These are phyloP conservation scores for Monosporozyma aerobia DNA, from an alignment of 805 yeast genomes.

Conservation along the genomic window DNA sequence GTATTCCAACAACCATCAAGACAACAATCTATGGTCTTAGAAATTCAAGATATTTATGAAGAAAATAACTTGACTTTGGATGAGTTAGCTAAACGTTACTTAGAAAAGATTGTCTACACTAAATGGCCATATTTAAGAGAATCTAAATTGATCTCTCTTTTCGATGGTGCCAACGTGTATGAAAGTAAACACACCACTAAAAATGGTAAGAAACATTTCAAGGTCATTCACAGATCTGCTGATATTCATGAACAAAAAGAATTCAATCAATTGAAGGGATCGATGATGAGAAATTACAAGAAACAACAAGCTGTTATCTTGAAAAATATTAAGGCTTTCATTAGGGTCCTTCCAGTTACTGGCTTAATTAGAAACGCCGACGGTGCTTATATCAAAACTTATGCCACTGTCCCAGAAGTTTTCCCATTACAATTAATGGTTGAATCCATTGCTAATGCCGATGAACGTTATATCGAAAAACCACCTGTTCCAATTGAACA, in stretches of 20 bases:
- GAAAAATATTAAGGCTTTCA: constrained; percentile 46
- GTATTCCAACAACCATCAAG: constrained; percentile 82
- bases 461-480: constrained; percentile 60
- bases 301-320: constrained; percentile 54
- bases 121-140: constrained; percentile 91
- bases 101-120: constrained; percentile 58
- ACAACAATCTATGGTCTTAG: constrained; percentile 70
- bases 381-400: constrained; percentile 79
- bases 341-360: constrained; percentile 62
- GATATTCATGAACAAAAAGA: constrained; percentile 40
- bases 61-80: constrained; percentile 43
- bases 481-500: constrained; percentile 69
- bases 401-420: constrained; percentile 39
- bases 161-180: constrained; percentile 45
- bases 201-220: constrained; percentile 22
- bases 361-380: constrained; percentile 61
- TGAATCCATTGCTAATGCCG: constrained; percentile 62
- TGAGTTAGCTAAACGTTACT: constrained; percentile 54
- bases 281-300: constrained; percentile 36
- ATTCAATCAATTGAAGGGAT: constrained; percentile 35
- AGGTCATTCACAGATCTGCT: constrained; percentile 28
- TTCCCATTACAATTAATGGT: constrained; percentile 80
- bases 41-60: constrained; percentile 45
- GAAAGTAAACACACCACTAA: constrained; percentile 12
- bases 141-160: constrained; percentile 56